These are phyloP conservation scores for Flammula alnicola DNA, from an alignment of 1,284 basidiomycete genomes.

Conservation along the genomic window DNA sequence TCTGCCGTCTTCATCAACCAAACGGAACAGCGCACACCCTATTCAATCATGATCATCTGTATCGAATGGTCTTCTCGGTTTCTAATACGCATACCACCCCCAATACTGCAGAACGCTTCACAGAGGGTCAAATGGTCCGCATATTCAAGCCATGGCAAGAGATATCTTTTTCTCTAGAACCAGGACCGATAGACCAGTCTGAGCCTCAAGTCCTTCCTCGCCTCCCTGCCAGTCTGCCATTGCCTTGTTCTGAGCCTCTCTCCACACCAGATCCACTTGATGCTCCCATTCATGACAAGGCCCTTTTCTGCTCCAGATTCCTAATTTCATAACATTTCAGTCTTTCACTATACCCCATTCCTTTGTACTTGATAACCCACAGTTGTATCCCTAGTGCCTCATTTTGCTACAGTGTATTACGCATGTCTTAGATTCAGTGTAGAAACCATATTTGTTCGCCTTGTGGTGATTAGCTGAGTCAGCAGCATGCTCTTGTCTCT, in stretches of 20 bases:
- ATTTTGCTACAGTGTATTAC: too few species aligned
- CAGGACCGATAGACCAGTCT: too few species aligned
- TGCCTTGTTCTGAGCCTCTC: slow-evolving; percentile 19
- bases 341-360: too few species aligned
- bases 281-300: slow-evolving; percentile 12
- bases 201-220: too few species aligned
- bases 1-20: slow-evolving; percentile 27
- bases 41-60: slow-evolving; percentile 21
- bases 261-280: slow-evolving; percentile 19
- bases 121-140: slow-evolving; percentile 25
- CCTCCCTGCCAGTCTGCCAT: slow-evolving; percentile 26
- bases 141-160: slow-evolving; percentile 34
- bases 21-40: slow-evolving; percentile 5
- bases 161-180: slow-evolving; percentile 12
- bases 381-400: too few species aligned
- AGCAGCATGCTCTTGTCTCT: slow-evolving; percentile 15
- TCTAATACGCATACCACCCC: slow-evolving; percentile 5
- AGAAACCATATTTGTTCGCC: too few species aligned
- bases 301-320: slow-evolving; percentile 27
- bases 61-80: slow-evolving; percentile 31
- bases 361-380: too few species aligned
- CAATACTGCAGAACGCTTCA: slow-evolving; percentile 14
- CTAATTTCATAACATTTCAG: slow-evolving; percentile 17
- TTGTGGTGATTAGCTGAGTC: slow-evolving; percentile 14
- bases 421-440: slow-evolving; percentile 5